Conservation (phyloP, 2,329 filamentous ascomycete species). For the Anthostomella pinea region DNA sequence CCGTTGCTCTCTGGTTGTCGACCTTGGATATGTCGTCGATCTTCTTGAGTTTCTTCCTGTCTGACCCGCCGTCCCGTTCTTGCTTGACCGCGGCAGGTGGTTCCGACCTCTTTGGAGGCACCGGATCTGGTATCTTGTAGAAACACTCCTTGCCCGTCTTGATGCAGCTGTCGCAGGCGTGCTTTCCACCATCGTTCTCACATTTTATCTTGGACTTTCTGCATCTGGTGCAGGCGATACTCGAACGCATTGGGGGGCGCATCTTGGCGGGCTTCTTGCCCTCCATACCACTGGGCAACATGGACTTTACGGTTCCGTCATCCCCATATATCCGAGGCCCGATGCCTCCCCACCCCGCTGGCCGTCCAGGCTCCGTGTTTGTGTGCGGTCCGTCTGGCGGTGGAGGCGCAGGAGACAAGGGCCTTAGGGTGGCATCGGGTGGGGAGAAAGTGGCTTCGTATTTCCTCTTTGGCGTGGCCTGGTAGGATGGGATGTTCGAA, state of each 20-base stretch:
- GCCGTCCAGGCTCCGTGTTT: slow-evolving; percentile 23
- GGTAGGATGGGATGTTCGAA: slow-evolving; percentile 29
- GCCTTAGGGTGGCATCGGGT: slow-evolving; percentile 27
- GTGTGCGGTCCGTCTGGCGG: slow-evolving; percentile 26
- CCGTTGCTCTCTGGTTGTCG: slow-evolving; percentile 35
- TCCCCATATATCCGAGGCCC: slow-evolving; percentile 23
- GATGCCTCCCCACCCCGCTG: slow-evolving; percentile 21
- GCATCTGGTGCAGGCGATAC: slow-evolving; percentile 74
- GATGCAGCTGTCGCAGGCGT: slow-evolving; percentile 72
- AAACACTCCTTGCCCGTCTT: slow-evolving; percentile 66
- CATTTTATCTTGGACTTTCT: slow-evolving; percentile 84
- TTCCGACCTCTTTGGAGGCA: slow-evolving; percentile 42
- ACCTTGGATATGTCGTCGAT: slow-evolving; percentile 41
- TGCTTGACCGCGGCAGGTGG: slow-evolving; percentile 35
- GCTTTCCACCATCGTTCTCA: slow-evolving; percentile 71
- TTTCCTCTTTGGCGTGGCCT: slow-evolving; percentile 36
- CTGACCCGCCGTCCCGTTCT: slow-evolving; percentile 42
- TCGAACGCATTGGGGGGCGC: slow-evolving; percentile 65
- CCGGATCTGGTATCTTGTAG: slow-evolving; percentile 57
- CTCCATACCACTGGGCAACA: slow-evolving; percentile 33
- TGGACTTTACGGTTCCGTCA: slow-evolving; percentile 32
- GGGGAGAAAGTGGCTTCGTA: slow-evolving; percentile 35
- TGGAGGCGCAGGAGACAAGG: slow-evolving; percentile 24
- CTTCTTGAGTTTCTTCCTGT: slow-evolving; percentile 48
- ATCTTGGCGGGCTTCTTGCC: slow-evolving; percentile 44